Base-by-base conservation (phyloP, 2,329 filamentous ascomycete genomes). In the Trichoderma guizhouense region DNA sequence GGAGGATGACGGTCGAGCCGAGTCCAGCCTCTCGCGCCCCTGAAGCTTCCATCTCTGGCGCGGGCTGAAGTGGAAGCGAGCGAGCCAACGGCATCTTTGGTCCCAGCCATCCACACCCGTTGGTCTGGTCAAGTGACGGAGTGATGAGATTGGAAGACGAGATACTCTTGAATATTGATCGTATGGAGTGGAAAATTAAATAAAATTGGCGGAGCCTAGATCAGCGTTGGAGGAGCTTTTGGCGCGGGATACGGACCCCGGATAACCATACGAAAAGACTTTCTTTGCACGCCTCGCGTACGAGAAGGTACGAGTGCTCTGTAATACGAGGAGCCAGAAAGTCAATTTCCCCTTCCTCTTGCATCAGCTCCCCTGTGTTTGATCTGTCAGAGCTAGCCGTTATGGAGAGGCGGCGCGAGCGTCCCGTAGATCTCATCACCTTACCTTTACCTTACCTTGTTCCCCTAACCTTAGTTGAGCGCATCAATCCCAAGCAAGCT, bases 1-100 rank as follows among this genome's bases (percentile, higher is more conserved):
- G 15, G 18, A 67, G 69, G 51, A 65, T 67, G 53, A 62, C 39
- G 63, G 55, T 71, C 62, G 62, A 66, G 34, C n/a, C 69, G 66
- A 71, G 71, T 69, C 65, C 65, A 63, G 71, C 71, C 65, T 69
- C 71, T 34, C 71, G 26, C 57, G 58, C 71, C 71, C 65, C 58
- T 66, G 66, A 71, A 61, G 36, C 9, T 51, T 51, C n/a, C 28
- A n/a, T 58, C 15, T n/a, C 60, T 68, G 69, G 62, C 36, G 60
- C 57, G 65, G 58, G 71, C 71, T 72, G 71, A 72, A 55, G 67
- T 32, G 55, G 26, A 69, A 71, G 53, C 61, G 39, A 39, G 51
- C 60, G 60, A 51, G 26, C 60, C 71, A 72, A 71, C 71, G 39
- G 36, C 53, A 51, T 43, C 61, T 39, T 53, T 36, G 34, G 67